Evolutionary conservation across 75 land plant species (phyloP), one percentile per base, ranked within the genome.

Genomic region (Selaginella tamariscina): DNA sequence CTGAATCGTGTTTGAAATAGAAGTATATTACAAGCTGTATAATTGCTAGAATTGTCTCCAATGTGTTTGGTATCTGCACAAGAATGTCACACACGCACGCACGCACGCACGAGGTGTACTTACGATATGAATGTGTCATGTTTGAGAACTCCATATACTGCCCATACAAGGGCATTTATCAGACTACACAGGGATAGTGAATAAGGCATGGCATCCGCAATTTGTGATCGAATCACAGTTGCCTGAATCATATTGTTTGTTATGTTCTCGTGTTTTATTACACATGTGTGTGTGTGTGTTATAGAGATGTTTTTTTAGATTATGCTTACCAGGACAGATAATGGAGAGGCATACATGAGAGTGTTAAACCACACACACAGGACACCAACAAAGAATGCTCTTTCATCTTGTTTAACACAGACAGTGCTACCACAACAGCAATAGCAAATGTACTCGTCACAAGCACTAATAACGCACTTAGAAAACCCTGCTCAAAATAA

Each of bases 141-240:
- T 15, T 39, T 39, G 49, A 89, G 56, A 60, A 86, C 55, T 30
- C 94, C 94, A 70, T 89, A 89, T 1, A 64, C 39, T 32, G 80
- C 74, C 70, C 88, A 89, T 1, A 86, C 75, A 1, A 75, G 64
- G 67, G 91, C 84, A 86, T 87, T 86, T 59, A 89, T 32, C 73
- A 89, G 75, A 24, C 84, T 84, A 0, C 91, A 74, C 22, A 89
- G 77, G 0, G 94, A 89, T 1, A 89, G 83, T 72, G 79, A 76
- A 72, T 84, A 89, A 26, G 89, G 94, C 94, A 89, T 89, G 80
- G 62, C 83, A 28, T 86, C 90, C 22, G 86, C 94, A 64, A 89
- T 89, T 56, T 66, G 70, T 55, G 89, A 86, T 57, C 55, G 66
- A 21, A 86, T 86, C 70, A 86, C 94, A 15, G 15, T 39, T 5